Percentiles rank a stretch among this genome's conserved stretches.
phyloP scores from a whole-genome alignment of 805 yeast genomes.

The Barnettozyma botsteinii region DNA sequence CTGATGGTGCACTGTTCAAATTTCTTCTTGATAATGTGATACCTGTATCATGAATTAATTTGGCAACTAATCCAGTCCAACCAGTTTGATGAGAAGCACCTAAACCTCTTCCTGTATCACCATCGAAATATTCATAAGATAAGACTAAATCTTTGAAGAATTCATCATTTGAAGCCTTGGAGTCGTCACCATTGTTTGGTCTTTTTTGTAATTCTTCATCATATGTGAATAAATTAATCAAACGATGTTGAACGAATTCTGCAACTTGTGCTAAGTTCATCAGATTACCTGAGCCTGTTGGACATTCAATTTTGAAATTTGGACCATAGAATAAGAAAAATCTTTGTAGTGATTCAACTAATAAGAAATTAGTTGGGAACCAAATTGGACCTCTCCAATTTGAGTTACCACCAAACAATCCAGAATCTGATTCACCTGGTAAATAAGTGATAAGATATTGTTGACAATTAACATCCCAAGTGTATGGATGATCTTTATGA shows the following conservation, averaged over 20 bases:
- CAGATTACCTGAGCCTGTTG: constrained; percentile 72
- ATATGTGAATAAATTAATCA: constrained; percentile 69
- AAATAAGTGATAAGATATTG: constrained; percentile 66
- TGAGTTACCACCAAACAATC: constrained; percentile 93
- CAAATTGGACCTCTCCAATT: constrained; percentile 98
- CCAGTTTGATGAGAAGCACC: constrained; percentile 96
- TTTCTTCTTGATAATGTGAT: constrained; percentile 39
- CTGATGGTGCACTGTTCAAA: constrained; percentile 8
- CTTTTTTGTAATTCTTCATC: constrained; percentile 57
- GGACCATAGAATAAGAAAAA: constrained; percentile 87
- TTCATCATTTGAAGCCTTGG: constrained; percentile 56
- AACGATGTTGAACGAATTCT: constrained; percentile 80
- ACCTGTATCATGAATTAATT: constrained; percentile 88
- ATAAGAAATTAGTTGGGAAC: constrained; percentile 86
- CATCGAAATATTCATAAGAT: constrained; percentile 86
- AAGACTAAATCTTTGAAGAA: constrained; percentile 70
- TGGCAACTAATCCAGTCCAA: constrained; percentile 91
- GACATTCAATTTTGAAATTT: constrained; percentile 79
- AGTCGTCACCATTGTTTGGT: constrained; percentile 73
- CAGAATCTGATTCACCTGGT: constrained; percentile 87
- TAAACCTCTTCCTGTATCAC: constrained; percentile 89
- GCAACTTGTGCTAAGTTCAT: constrained; percentile 85
- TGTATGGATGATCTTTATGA: constrained; percentile 79
- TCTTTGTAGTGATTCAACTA: constrained; percentile 82
- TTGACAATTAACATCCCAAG: constrained; percentile 76